A percentile compares a stretch with the other conserved stretches of the same genome.
Conservation (phyloP, 805 yeast species). For the Kodamaea hsintzibuensis region DNA sequence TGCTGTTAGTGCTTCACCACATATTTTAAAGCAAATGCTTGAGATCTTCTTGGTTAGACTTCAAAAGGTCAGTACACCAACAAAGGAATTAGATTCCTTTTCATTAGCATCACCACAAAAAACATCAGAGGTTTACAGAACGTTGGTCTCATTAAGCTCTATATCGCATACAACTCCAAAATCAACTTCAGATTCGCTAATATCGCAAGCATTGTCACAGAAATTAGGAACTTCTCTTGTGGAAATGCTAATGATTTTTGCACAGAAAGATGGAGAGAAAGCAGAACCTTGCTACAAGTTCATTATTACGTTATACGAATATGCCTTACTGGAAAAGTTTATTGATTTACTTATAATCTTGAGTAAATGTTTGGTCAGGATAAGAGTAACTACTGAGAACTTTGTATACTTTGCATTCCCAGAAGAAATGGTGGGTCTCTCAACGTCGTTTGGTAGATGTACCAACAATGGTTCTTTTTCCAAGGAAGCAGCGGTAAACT, state of each 20-base stretch:
- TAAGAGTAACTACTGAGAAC: slow-evolving; percentile 49
- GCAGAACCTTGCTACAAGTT: slow-evolving; percentile 30
- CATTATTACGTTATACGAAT: slow-evolving; percentile 37
- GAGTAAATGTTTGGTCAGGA: slow-evolving; percentile 53
- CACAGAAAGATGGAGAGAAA: slow-evolving; percentile 23
- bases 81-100: not conserved
- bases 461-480: slow-evolving; percentile 24
- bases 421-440: slow-evolving; percentile 63
- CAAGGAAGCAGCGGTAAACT: slow-evolving; percentile 15
- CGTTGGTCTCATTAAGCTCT: slow-evolving; percentile 8
- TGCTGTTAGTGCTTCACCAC: slow-evolving; percentile 16
- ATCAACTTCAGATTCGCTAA: not conserved
- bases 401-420: slow-evolving; percentile 53
- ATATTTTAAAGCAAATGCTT: not conserved
- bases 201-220: slow-evolving; percentile 12
- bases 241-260: slow-evolving; percentile 25
- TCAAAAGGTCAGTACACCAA: not conserved
- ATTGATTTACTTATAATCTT: slow-evolving; percentile 45
- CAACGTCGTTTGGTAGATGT: slow-evolving; percentile 54
- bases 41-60: not conserved
- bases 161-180: slow-evolving; percentile 1
- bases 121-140: slow-evolving; percentile 7
- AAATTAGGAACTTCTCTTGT: slow-evolving; percentile 27
- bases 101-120: not conserved
- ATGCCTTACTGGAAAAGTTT: slow-evolving; percentile 35